These are phyloP conservation scores for Magnusiomyces suaveolens DNA, from an alignment of 1,139 yeast species.

Conservation along the genomic window DNA sequence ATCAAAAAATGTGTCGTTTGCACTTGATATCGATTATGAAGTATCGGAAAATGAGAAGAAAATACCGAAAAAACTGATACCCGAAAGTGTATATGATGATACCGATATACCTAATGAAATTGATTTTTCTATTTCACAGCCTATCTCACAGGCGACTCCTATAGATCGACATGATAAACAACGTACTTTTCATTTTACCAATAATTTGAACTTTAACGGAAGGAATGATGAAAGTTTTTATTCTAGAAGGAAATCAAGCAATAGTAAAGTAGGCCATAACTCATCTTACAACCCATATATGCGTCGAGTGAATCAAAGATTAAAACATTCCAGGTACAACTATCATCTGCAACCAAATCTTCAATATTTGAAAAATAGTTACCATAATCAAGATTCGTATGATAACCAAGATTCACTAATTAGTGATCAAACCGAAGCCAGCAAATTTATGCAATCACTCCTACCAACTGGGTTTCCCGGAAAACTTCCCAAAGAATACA, in stretches of 20 bases:
- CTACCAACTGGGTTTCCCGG: conserved; percentile 2
- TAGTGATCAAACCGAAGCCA: not conserved
- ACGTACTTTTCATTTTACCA: not conserved
- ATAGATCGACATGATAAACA: not conserved
- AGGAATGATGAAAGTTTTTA: not conserved
- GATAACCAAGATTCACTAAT: not conserved
- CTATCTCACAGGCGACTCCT: conserved; percentile 1
- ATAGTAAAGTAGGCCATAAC: not conserved
- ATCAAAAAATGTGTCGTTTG: conserved; percentile 1
- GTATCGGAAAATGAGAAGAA: not conserved
- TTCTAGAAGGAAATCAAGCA: not conserved
- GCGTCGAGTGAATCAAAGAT: not conserved
- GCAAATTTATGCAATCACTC: conserved; percentile 1
- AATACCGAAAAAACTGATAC: not conserved
- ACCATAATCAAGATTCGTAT: not conserved
- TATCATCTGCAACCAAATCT: not conserved
- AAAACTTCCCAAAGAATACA: conserved; percentile 2
- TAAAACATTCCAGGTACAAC: not conserved
- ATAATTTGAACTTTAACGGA: not conserved
- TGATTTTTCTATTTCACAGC: not conserved
- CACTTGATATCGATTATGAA: not conserved
- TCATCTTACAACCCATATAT: not conserved
- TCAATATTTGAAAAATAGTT: not conserved
- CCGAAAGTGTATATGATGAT: not conserved
- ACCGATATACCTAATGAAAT: not conserved